Conservation (phyloP, 1,284 basidiomycete genomes). For the Pholiota adiposa region DNA sequence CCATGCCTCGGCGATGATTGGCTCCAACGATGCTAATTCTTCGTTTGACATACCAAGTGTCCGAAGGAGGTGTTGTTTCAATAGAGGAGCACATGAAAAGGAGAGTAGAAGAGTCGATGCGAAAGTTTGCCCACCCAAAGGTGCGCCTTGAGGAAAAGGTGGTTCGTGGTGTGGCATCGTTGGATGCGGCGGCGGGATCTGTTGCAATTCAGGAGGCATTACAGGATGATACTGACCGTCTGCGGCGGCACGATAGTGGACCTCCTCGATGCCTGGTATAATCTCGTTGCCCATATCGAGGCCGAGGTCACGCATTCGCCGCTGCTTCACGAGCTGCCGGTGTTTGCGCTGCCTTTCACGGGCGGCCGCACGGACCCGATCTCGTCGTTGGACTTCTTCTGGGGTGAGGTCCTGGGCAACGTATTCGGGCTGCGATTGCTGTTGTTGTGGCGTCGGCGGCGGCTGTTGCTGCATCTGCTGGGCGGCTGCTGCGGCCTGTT, state of each 20-base stretch:
- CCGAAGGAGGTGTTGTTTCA: constrained; percentile 75
- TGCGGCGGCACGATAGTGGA: constrained; percentile 60
- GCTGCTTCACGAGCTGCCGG: constrained; percentile 72
- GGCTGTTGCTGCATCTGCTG: constrained; percentile 33
- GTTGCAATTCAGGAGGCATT: constrained; percentile 54
- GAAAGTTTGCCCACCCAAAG: constrained; percentile 67
- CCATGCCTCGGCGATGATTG: constrained; percentile 79
- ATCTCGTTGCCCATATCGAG: constrained; percentile 75
- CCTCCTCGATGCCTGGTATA: constrained; percentile 60
- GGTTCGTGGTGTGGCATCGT: constrained; percentile 42
- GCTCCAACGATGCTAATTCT: constrained; percentile 76
- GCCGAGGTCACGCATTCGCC: constrained; percentile 77
- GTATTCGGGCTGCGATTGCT: constrained; percentile 29
- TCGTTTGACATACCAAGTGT: constrained; percentile 75
- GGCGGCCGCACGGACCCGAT: constrained; percentile 71
- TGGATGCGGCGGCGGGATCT: constrained; percentile 30
- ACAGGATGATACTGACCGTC: constrained; percentile 64
- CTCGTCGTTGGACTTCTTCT: constrained; percentile 67
- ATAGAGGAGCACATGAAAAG: constrained; percentile 69
- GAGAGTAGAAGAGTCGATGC: constrained; percentile 72
- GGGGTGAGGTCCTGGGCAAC: constrained; percentile 49
- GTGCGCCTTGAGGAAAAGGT: constrained; percentile 49
- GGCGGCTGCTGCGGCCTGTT: constrained; percentile 19
- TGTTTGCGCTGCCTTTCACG: constrained; percentile 81
- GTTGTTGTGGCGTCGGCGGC: constrained; percentile 30